These are phyloP conservation scores for Yarrowia deformans DNA, from an alignment of 805 yeast genomes.

Conservation along the genomic window DNA sequence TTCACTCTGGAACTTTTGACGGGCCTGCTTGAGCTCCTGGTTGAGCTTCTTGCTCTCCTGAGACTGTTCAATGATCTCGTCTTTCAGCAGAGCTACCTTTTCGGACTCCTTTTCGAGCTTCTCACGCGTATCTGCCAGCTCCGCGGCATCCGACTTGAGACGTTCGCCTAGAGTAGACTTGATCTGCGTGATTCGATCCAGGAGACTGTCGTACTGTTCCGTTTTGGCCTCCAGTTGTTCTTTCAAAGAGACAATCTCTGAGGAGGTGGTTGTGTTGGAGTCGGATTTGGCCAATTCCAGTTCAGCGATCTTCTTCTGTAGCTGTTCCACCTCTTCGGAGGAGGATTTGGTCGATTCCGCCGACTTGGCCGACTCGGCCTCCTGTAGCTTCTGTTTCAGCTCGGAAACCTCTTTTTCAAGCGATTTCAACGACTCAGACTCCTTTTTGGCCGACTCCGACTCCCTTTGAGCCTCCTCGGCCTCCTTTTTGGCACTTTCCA, in stretches of 20 bases:
- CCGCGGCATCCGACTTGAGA: conserved; percentile 53
- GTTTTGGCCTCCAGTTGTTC: conserved; percentile 46
- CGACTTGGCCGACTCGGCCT: not conserved
- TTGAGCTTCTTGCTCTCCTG: conserved; percentile 47
- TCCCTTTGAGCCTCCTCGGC: not conserved
- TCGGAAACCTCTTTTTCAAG: not conserved
- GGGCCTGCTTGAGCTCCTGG: conserved; percentile 45
- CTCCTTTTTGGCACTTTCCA: not conserved
- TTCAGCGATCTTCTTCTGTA: conserved; percentile 6
- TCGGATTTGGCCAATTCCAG: not conserved
- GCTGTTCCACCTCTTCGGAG: not conserved
- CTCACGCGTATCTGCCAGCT: conserved; percentile 50
- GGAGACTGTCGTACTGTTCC: conserved; percentile 53
- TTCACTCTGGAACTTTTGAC: conserved; percentile 43
- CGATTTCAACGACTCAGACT: not conserved
- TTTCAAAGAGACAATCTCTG: conserved; percentile 2
- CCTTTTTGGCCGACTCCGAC: not conserved
- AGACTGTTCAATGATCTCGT: conserved; percentile 50
- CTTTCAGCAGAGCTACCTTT: conserved; percentile 52
- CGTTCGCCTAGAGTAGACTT: conserved; percentile 55
- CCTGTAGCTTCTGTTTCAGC: not conserved
- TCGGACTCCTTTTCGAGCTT: conserved; percentile 50
- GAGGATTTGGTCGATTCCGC: not conserved
- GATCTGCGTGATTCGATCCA: conserved; percentile 52
- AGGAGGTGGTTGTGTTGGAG: not conserved